Base-by-base conservation (phyloP, 768 basidiomycete genomes). In the Hirschioporus abietinus region DNA sequence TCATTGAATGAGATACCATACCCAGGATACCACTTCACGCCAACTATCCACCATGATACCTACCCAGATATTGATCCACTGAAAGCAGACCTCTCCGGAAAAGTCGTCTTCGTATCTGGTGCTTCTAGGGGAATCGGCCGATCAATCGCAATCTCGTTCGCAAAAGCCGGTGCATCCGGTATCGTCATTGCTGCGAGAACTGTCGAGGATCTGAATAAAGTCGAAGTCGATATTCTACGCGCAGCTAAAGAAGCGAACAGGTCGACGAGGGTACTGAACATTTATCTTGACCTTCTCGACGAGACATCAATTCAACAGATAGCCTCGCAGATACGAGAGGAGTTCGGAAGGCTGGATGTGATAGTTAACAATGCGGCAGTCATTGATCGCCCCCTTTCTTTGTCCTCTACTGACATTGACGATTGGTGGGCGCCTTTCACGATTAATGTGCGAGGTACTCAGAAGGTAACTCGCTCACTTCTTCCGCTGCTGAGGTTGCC, bases 31-130 rank as follows among this genome's bases (percentile, higher is more conserved):
- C 42, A 52, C 42, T 52, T 52, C 12, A 52, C 42, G 42, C 42
- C 42, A 3, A 52, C 42, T 15, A 52, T 52, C 42, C 42, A 52
- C 70, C 71, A 73, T 72, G 61, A 60, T 66, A 66, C 71, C 42
- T 76, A 76, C 65, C 72, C 74, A 0, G 71, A 68, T 17, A 75
- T 77, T 17, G 72, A 72, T 59, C 74, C 74, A 12, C 20, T 52
- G 2, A 52, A 52, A 20, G 42, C 42, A 3, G 42, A 52, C 20
- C 20, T 52, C 6, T 15, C 42, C 20, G 70, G 65, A 3, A 68
- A 70, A 58, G 68, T 72, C 57, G 72, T 71, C 9, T 61, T 71
- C 27, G 57, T 73, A 30, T 67, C 70, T 1, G 72, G 72, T 15
- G 68, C 69, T 5, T 69, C 66, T 4, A 65, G 65, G n/a, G 71